A percentile compares a stretch with the other conserved stretches of the same genome.
Conservation (phyloP, 306 rosid species). For the Argentina anserina region DNA sequence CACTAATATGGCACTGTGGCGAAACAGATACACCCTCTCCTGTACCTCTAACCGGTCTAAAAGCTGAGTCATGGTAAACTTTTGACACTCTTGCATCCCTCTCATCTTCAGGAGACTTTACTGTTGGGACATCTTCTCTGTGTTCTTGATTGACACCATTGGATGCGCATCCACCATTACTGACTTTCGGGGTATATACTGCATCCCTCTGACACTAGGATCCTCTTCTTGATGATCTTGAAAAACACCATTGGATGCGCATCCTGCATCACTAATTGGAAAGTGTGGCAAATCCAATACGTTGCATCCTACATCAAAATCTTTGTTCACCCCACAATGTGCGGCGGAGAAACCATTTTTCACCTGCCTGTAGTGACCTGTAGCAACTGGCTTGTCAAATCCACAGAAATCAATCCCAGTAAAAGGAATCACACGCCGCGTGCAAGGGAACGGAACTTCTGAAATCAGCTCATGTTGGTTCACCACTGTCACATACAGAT, state of each 20-base stretch:
- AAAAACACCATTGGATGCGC: slow-evolving; percentile 40
- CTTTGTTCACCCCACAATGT: slow-evolving; percentile 24
- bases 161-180: slow-evolving; percentile 44
- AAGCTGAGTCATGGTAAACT: slow-evolving; percentile 43
- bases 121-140: slow-evolving; percentile 31
- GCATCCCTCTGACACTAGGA: slow-evolving; percentile 19
- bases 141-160: slow-evolving; percentile 32
- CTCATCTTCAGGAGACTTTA: slow-evolving; percentile 29
- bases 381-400: slow-evolving; percentile 34
- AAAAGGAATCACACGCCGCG: slow-evolving; percentile 34
- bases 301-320: slow-evolving; percentile 22
- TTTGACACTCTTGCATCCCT: slow-evolving; percentile 27
- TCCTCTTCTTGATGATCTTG: slow-evolving; percentile 38
- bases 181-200: background rate
- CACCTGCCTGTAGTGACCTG: slow-evolving; percentile 24
- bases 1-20: slow-evolving; percentile 36
- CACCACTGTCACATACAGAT: slow-evolving; percentile 39
- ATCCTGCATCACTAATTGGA: slow-evolving; percentile 36
- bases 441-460: slow-evolving; percentile 35
- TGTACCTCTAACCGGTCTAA: slow-evolving; percentile 46
- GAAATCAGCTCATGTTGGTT: slow-evolving; percentile 43
- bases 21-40: slow-evolving; percentile 31
- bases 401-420: slow-evolving; percentile 30
- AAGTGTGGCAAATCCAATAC: slow-evolving; percentile 36
- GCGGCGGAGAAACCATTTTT: slow-evolving; percentile 32